These are phyloP conservation scores for Amanita rubescens DNA, from an alignment of 768 basidiomycete species.

Conservation along the genomic window DNA sequence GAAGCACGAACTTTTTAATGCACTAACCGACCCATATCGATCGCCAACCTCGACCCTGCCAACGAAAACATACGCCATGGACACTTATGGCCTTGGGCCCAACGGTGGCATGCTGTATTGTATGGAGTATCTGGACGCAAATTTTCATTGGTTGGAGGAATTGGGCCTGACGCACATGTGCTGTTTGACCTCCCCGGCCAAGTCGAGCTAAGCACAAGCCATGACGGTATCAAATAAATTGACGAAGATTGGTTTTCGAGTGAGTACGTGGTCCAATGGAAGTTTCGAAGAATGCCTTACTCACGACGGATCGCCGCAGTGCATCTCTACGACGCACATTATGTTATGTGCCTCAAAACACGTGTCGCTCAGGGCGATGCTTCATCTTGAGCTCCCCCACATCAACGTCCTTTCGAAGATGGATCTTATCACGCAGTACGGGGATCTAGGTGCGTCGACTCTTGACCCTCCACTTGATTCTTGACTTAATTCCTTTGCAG, in stretches of 20 bases:
- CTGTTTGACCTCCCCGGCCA: slow-evolving; percentile 96
- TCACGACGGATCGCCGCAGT: slow-evolving; percentile 77
- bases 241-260: slow-evolving; percentile 74
- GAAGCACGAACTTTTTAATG: slow-evolving; percentile 83
- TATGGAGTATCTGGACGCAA: slow-evolving; percentile 94
- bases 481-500: slow-evolving; percentile 32
- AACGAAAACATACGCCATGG: slow-evolving; percentile 88
- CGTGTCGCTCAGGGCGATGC: slow-evolving; percentile 90
- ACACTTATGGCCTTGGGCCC: slow-evolving; percentile 77
- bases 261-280: slow-evolving; percentile 38
- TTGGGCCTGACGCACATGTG: slow-evolving; percentile 74
- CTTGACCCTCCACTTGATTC: neutral
- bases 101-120: slow-evolving; percentile 97
- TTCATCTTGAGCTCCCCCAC: slow-evolving; percentile 96
- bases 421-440: slow-evolving; percentile 85
- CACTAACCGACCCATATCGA: slow-evolving; percentile 78
- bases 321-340: slow-evolving; percentile 94
- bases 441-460: slow-evolving; percentile 66
- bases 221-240: slow-evolving; percentile 77
- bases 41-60: slow-evolving; percentile 96
- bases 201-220: slow-evolving; percentile 96
- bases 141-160: slow-evolving; percentile 82
- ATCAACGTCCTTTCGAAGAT: slow-evolving; percentile 96
- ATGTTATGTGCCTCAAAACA: slow-evolving; percentile 93
- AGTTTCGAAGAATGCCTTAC: neutral